These are phyloP conservation scores for Erodium texanum DNA, from an alignment of 441 rosid genomes.

Conservation along the genomic window DNA sequence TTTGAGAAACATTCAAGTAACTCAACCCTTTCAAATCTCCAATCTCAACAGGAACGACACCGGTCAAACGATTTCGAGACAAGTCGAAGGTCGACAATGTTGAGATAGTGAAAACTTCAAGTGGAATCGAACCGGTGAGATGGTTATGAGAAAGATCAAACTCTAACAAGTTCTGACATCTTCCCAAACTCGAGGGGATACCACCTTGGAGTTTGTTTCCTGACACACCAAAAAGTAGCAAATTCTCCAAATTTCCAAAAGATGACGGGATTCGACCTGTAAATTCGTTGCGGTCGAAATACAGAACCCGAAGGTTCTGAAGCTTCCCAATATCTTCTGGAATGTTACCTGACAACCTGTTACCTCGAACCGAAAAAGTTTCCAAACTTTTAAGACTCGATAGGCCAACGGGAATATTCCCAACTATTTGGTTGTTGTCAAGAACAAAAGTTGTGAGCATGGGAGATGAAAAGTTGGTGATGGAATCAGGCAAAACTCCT, in stretches of 20 bases:
- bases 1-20: constrained; percentile 3
- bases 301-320: not conserved
- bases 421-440: constrained; percentile 2
- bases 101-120: constrained; percentile 10
- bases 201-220: constrained; percentile 12
- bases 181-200: constrained; percentile 16
- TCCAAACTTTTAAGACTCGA: constrained; percentile 10
- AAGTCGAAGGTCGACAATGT: not conserved
- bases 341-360: constrained; percentile 11
- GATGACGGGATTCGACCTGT: constrained; percentile 15
- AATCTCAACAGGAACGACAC: constrained; percentile 16
- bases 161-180: not conserved
- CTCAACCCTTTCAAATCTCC: constrained; percentile 9
- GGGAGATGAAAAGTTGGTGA: constrained; percentile 20
- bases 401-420: constrained; percentile 10
- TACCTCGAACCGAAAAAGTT: not conserved
- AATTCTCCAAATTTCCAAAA: constrained; percentile 8
- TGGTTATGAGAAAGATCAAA: constrained; percentile 16
- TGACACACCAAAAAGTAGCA: not conserved
- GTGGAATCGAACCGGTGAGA: constrained; percentile 16
- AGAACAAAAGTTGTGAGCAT: not conserved
- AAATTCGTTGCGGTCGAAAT: not conserved
- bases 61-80: constrained; percentile 6
- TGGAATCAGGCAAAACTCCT: constrained; percentile 20
- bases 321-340: constrained; percentile 9